Percentiles rank a stretch among this genome's conserved stretches.
These are phyloP conservation scores for Ambispora gerdemannii DNA, from an alignment of 192 early-diverging fungal genomes.

Conservation along the genomic window DNA sequence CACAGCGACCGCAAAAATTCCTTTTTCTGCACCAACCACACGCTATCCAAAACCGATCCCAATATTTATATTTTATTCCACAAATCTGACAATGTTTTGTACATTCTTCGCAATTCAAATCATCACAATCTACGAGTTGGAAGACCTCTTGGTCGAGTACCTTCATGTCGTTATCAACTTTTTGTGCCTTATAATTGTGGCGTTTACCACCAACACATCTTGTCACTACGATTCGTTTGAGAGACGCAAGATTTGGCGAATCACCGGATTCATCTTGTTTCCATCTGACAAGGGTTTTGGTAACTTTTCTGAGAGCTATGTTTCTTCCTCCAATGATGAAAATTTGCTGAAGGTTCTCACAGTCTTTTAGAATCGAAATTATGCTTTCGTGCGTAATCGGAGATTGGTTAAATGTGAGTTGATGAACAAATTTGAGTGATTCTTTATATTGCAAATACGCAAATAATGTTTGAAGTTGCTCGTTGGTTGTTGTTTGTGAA, in stretches of 20 bases:
- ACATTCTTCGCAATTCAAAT: not conserved
- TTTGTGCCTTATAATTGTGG: too few species aligned
- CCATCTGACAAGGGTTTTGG: not conserved
- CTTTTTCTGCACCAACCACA: slow-evolving; percentile 20
- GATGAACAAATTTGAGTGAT: not conserved
- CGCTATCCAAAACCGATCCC: slow-evolving; percentile 21
- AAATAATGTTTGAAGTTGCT: slow-evolving; percentile 1
- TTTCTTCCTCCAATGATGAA: not conserved
- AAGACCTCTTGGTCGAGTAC: too few species aligned
- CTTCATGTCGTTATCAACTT: too few species aligned
- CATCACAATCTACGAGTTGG: not conserved
- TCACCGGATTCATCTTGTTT: slow-evolving; percentile 12
- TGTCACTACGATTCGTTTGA: slow-evolving; percentile 9
- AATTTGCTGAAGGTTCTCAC: not conserved
- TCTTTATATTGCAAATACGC: not conserved
- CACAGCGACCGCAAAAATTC: slow-evolving; percentile 7
- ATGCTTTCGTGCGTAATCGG: not conserved
- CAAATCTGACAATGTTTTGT: not conserved
- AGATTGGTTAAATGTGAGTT: slow-evolving; percentile 9
- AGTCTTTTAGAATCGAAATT: not conserved
- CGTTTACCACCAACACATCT: slow-evolving; percentile 24
- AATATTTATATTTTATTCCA: slow-evolving; percentile 17
- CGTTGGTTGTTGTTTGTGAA: not conserved
- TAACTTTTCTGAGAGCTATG: not conserved
- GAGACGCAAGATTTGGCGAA: not conserved